Percentiles rank a stretch among this genome's conserved stretches.
Evolutionary conservation across 495 filamentous ascomycete genomes (phyloP).

Genomic region (Neurospora sp.): DNA sequence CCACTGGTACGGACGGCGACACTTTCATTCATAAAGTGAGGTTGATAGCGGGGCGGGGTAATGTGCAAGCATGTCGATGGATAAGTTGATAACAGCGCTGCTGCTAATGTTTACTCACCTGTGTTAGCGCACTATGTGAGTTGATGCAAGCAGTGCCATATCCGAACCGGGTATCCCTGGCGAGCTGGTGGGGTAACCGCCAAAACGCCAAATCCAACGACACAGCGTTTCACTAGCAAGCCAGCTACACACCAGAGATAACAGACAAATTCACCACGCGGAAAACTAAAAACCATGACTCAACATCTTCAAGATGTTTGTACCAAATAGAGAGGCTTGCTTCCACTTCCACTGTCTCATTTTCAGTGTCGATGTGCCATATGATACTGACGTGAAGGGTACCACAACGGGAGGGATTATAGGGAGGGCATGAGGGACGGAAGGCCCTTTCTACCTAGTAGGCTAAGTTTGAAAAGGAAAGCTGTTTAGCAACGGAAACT

Average conservation of each 20-base stretch:
- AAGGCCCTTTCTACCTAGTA: background rate
- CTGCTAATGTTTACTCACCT: fast-evolving
- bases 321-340: background rate
- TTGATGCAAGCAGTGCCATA: background rate
- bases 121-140: background rate
- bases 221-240: background rate
- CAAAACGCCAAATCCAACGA: background rate
- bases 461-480: no score
- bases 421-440: background rate
- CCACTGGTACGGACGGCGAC: background rate
- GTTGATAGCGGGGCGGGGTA: background rate
- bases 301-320: background rate
- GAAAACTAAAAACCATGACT: background rate
- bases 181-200: background rate
- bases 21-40: background rate
- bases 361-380: background rate
- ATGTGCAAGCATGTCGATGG: background rate
- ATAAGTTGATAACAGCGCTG: background rate
- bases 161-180: background rate
- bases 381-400: background rate
- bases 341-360: background rate
- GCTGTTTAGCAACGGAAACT: no score
- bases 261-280: background rate
- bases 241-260: background rate
- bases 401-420: background rate